Conservation (phyloP, 441 rosid genomes). For the Theobroma grandiflorum region DNA sequence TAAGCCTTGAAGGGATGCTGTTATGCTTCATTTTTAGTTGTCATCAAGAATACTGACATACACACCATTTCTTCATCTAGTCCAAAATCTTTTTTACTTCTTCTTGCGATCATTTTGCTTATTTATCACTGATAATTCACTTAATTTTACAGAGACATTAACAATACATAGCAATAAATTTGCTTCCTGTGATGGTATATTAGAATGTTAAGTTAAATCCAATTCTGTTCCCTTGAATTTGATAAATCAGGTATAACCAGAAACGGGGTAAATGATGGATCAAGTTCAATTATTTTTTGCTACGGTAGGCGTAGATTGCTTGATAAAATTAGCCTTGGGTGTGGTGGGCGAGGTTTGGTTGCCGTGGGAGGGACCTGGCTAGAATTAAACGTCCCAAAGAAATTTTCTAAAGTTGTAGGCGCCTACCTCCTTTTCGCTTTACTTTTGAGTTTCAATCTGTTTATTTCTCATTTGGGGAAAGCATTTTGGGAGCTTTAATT, state of each 20-base stretch:
- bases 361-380: slow-evolving; percentile 1
- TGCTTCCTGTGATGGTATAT: neutral
- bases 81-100: neutral
- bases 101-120: neutral
- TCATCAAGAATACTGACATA: neutral
- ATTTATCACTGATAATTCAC: neutral
- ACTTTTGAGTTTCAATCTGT: neutral
- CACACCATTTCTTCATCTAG: neutral
- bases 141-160: neutral
- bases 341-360: neutral
- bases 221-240: neutral
- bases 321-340: neutral
- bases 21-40: neutral
- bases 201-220: neutral
- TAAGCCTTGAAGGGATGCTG: neutral
- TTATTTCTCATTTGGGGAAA: neutral
- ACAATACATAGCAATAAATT: neutral
- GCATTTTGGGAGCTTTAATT: too few relatives aligned
- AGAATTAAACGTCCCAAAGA: neutral
- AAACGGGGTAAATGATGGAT: neutral
- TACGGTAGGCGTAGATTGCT: neutral
- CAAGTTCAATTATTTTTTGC: neutral
- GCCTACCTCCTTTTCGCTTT: neutral
- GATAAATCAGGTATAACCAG: neutral
- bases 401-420: slow-evolving; percentile 3